phyloP scores from a whole-genome alignment of 345 rosid species.

The Aegle marmelos region DNA sequence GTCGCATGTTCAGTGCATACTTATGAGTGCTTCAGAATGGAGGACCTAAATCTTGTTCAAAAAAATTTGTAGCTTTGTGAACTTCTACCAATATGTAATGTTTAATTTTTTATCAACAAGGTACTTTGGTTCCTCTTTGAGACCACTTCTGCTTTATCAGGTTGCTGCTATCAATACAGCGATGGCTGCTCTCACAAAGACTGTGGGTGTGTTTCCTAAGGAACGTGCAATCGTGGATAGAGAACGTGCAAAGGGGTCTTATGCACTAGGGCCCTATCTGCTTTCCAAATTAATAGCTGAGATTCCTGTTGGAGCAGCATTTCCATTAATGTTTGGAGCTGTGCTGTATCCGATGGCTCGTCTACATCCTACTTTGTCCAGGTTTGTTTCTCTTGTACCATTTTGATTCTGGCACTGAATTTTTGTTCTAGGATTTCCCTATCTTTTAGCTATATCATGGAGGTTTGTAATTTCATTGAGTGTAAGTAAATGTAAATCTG shows the following conservation, averaged over 20 bases:
- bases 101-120: neutral
- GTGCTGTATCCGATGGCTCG: conserved; percentile 93
- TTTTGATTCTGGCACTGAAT: conserved; percentile 11
- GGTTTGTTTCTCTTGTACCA: conserved; percentile 36
- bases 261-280: conserved; percentile 82
- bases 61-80: neutral
- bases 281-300: conserved; percentile 94
- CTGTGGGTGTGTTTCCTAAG: conserved; percentile 95
- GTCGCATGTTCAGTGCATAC: neutral
- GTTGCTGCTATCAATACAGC: conserved; percentile 98
- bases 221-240: conserved; percentile 93
- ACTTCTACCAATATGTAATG: neutral
- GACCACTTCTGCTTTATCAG: conserved; percentile 37
- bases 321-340: conserved; percentile 94
- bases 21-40: neutral
- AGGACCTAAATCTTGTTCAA: neutral
- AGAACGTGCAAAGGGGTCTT: conserved; percentile 91
- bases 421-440: conserved; percentile 11
- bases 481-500: neutral
- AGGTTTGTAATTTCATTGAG: neutral
- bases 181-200: conserved; percentile 99
- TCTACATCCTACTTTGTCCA: conserved; percentile 78
- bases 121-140: neutral
- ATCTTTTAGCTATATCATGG: neutral
- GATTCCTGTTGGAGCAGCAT: conserved; percentile 90